These are phyloP conservation scores for Trichoderma endophyticum DNA, from an alignment of 2,329 filamentous ascomycete genomes.

Conservation along the genomic window DNA sequence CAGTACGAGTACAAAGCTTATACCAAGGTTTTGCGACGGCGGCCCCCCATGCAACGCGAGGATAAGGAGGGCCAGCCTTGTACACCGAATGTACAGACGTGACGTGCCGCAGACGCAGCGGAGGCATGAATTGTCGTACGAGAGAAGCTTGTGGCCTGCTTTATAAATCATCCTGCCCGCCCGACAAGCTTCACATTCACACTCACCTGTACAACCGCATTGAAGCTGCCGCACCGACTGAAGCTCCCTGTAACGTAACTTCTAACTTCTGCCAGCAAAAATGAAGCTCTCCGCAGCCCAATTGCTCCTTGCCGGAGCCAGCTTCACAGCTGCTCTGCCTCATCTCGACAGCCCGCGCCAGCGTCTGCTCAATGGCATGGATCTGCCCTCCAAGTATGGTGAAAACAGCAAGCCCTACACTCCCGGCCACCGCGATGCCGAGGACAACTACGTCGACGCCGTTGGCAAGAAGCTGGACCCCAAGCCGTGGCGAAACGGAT, in stretches of 20 bases:
- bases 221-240: background rate
- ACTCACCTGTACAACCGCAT: background rate
- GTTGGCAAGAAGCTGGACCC: constrained; percentile 60
- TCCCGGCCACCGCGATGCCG: constrained; percentile 57
- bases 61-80: background rate
- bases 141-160: background rate
- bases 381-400: constrained; percentile 43
- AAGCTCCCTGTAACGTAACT: background rate
- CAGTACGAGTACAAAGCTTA: background rate
- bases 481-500: constrained; percentile 60
- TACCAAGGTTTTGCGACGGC: background rate
- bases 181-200: background rate
- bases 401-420: constrained; percentile 52
- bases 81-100: constrained; percentile 2
- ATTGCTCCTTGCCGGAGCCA: constrained; percentile 29
- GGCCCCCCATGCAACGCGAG: background rate
- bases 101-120: background rate
- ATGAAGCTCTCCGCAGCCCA: constrained; percentile 30
- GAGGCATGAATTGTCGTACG: constrained; percentile 15
- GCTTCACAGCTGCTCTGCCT: constrained; percentile 26
- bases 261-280: background rate
- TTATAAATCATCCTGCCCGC: constrained; percentile 5
- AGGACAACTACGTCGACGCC: constrained; percentile 61
- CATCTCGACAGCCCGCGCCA: constrained; percentile 52
- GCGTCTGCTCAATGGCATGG: constrained; percentile 49